Evolutionary conservation across 169 alveolate species (phyloP), one percentile per base, ranked within the genome.

Genomic region (Plasmodium knowlesi): DNA sequence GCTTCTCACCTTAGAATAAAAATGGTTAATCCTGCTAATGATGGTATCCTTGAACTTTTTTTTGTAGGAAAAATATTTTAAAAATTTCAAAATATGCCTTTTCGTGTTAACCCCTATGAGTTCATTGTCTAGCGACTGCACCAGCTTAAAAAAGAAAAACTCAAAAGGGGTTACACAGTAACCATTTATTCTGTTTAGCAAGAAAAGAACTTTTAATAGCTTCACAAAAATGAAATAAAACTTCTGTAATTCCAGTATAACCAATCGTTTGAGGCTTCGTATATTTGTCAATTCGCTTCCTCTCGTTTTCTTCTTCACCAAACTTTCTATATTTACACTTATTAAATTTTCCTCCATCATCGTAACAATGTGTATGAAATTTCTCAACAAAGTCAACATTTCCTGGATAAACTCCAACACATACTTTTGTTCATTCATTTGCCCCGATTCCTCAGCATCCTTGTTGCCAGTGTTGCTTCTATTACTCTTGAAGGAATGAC

Each of bases 161-260:
- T 86, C 93, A 76, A 86, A 86, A 4, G 74, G 81, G n/a, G 74
- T 86, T 86, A 41, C 53, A 19, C n/a, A 70, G 70, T 53, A 54
- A 1, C 73, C 86, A 86, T 86, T 74, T 74, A 70, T 37, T 39
- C 43, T 86, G 80, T 34, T 86, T 14, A 86, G 50, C 37, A 76
- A 53, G 12, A 74, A 41, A 46, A 86, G 70, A 28, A 76, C 50
- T 54, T 86, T 86, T 86, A 86, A 76, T 19, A 86, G 43, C 22
- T 86, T 86, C 16, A 86, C 32, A 76, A 86, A 86, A n/a, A 74
- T 54, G n/a, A 74, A 86, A 86, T 86, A 86, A 86, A 86, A 86
- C 37, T 57, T 86, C 39, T 74, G 84, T 19, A 86, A 74, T 67
- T 86, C 93, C 9, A 76, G 25, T 39, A 86, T 86, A 28, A 70